Percentiles rank a stretch among this genome's conserved stretches.
phyloP scores from a whole-genome alignment of 352 stramenopile genomes.

The Phytophthora citrophthora region DNA sequence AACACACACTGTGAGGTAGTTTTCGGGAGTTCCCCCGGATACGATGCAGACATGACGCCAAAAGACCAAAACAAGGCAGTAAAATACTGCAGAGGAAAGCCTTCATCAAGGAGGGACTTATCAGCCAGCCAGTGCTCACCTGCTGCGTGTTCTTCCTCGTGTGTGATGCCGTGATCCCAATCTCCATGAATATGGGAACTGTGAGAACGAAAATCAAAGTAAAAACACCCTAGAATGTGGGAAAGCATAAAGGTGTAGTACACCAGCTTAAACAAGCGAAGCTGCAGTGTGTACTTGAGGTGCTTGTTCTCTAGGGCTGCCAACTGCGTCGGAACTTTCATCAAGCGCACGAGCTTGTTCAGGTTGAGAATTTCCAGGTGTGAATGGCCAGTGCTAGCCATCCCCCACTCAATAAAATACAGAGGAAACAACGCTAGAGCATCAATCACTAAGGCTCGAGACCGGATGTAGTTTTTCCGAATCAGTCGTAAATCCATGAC shows the following conservation, averaged over 20 bases:
- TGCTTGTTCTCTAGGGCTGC: conserved; percentile 64
- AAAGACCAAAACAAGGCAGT: conserved; percentile 74
- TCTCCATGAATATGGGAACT: conserved; percentile 26
- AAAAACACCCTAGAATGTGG: conserved; percentile 65
- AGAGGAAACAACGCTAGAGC: conserved; percentile 55
- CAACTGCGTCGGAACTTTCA: conserved; percentile 68
- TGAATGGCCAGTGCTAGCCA: conserved; percentile 1
- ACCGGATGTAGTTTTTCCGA: conserved; percentile 52
- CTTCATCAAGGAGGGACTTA: conserved; percentile 32
- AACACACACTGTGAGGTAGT: conserved; percentile 57
- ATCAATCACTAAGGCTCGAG: conserved; percentile 54
- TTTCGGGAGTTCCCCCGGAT: conserved; percentile 56
- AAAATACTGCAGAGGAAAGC: conserved; percentile 56
- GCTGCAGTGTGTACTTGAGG: conserved; percentile 62
- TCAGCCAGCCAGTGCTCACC: conserved; percentile 42
- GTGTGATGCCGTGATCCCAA: not conserved
- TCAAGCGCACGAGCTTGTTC: conserved; percentile 64
- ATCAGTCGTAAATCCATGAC: conserved; percentile 57
- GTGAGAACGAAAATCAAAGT: conserved; percentile 58
- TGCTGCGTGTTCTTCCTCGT: conserved; percentile 13
- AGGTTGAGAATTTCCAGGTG: conserved; percentile 65
- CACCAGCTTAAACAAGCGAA: conserved; percentile 76
- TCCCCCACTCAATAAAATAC: conserved; percentile 54
- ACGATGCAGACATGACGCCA: conserved; percentile 69
- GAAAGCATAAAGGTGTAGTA: conserved; percentile 76